Base-by-base conservation (phyloP, 371 early-diverging fungal species). In the Rhizopus stolonifer region DNA sequence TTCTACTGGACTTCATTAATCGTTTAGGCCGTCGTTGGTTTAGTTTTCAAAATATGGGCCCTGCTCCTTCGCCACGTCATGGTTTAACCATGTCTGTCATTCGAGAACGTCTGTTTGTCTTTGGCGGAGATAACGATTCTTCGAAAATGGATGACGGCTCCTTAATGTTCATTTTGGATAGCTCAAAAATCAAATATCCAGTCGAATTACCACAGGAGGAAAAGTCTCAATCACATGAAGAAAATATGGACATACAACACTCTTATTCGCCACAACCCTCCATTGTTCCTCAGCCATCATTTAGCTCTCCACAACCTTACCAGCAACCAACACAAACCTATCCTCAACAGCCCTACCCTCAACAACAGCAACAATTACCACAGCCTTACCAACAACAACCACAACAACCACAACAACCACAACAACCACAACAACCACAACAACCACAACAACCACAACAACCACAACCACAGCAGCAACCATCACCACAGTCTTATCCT, bases 181-280 rank as follows among this genome's bases (percentile, higher is more conserved):
- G 89, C 22, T 82, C 80, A 44, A 87, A 87, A 61, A 87, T 87
- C 61, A 79, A 82, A 56, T 87, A 86, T 66, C 84, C 82, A 50
- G 67, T 79, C 13, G 85, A 85, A 21, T 18, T 47, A 57, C 65
- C 10, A 4, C 31, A 29, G 4, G 31, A 29, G 10, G 31, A 29
- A 29, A 29, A 29, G 10, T 58, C 61, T 46, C 60, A 54, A 15
- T 46, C 38, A 54, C 54, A 52, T n/a, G n/a, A n/a, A n/a, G 38
- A 59, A 56, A 52, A 60, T 45, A n/a, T 58, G 61, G 36, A 42
- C 53, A 21, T 33, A 58, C 47, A 52, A 33, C 48, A 64, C 49
- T 29, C 65, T 26, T 49, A 54, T 26, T 21, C 44, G 38, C n/a
- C 47, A 31, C 36, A 36, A 36, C 38, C 54, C 21, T 42, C 56